Conservation (phyloP, 176 grass and related monocot species). For the Avena eriantha region DNA sequence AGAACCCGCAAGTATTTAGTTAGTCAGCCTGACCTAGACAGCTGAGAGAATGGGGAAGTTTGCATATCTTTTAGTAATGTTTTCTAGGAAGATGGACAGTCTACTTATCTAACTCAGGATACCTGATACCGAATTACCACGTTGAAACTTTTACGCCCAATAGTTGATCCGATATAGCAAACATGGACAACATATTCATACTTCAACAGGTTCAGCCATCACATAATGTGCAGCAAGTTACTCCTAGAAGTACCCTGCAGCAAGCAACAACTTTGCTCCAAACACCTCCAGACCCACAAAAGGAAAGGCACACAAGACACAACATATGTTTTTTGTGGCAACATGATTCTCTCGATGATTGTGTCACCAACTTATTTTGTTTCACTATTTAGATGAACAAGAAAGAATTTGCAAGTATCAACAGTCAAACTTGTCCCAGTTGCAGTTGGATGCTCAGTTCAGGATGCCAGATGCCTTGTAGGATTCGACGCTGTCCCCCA, state of each 20-base stretch:
- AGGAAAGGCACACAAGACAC: not conserved
- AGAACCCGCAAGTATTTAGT: too few relatives aligned
- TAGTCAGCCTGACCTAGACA: not conserved
- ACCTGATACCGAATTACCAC: not conserved
- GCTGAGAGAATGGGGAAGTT: not conserved
- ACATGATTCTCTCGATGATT: not conserved
- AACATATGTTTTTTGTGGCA: not conserved
- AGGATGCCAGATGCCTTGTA: constrained; percentile 43
- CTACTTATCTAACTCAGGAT: not conserved
- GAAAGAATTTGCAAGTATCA: not conserved
- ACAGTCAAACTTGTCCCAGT: not conserved
- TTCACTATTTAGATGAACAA: constrained; percentile 13
- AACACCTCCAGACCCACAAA: not conserved
- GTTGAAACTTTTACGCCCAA: not conserved
- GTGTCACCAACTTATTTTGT: not conserved
- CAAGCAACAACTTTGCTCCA: not conserved
- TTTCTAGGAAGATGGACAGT: not conserved
- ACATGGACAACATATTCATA: not conserved
- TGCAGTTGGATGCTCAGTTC: constrained; percentile 36
- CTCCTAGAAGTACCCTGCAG: not conserved
- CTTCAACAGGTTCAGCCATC: not conserved
- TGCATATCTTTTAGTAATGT: not conserved
- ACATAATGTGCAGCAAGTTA: not conserved
- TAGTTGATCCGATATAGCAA: too few relatives aligned
- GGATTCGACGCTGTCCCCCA: constrained; percentile 55